phyloP scores from a whole-genome alignment of 331 rosid genomes.

The Quercus lobata region DNA sequence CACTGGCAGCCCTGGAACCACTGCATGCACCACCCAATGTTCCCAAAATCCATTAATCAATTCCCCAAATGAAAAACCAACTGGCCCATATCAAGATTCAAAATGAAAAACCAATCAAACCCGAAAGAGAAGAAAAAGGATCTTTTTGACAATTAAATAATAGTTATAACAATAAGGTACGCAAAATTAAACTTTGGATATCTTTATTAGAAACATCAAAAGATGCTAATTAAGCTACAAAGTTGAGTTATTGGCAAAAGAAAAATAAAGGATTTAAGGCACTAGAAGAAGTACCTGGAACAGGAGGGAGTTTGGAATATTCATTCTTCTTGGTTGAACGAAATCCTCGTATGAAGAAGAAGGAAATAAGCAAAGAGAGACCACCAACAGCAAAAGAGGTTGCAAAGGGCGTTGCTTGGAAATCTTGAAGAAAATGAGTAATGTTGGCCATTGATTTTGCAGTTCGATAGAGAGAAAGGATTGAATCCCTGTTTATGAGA shows the following conservation, averaged over 20 bases:
- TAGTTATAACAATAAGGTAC: no score
- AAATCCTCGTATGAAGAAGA: slow-evolving; percentile 2
- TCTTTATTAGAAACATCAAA: no score
- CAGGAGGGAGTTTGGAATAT: slow-evolving; percentile 35
- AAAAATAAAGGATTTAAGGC: background rate
- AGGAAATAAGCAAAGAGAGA: slow-evolving; percentile 29
- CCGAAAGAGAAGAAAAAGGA: no score
- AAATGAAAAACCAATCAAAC: background rate
- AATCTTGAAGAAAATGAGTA: background rate
- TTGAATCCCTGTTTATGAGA: background rate
- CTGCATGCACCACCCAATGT: slow-evolving; percentile 29
- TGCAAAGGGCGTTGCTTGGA: slow-evolving; percentile 23
- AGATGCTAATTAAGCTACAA: no score
- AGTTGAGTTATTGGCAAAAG: no score
- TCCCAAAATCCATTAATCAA: background rate
- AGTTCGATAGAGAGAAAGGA: background rate
- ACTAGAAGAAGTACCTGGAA: slow-evolving; percentile 42
- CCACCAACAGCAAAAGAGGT: slow-evolving; percentile 36
- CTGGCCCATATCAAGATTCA: background rate
- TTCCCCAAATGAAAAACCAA: background rate
- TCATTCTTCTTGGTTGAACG: background rate
- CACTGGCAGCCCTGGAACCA: slow-evolving; percentile 76
- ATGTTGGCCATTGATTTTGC: slow-evolving; percentile 20
- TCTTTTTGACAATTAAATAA: no score
- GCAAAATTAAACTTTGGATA: no score